Evolutionary conservation across 305 asterid genomes (phyloP).

Genomic region (Fraxinus angustifolia): DNA sequence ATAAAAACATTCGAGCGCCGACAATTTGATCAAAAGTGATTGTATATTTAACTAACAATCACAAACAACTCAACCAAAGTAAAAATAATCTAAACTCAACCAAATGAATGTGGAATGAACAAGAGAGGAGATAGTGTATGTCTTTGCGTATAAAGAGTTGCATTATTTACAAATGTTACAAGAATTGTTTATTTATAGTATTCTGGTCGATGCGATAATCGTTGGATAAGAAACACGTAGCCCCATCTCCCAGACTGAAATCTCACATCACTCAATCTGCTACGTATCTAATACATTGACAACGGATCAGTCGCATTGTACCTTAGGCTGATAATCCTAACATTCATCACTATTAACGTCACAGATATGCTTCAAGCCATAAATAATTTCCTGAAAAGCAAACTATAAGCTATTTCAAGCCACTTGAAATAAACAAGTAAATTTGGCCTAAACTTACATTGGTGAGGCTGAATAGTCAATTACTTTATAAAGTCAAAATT

Average conservation of each 20-base stretch:
- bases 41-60: not conserved
- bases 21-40: not conserved
- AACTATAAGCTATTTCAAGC: not conserved
- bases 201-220: not conserved
- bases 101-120: not conserved
- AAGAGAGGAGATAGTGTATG: not conserved
- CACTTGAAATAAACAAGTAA: not conserved
- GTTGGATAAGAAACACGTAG: not conserved
- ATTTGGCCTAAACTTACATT: not conserved
- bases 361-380: constrained; percentile 60
- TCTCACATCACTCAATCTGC: not conserved
- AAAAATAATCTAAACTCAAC: not conserved
- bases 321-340: too few relatives aligned
- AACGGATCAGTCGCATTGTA: not conserved
- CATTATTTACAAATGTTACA: not conserved
- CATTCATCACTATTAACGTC: constrained; percentile 9
- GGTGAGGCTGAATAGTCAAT: not conserved
- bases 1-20: not conserved
- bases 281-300: not conserved
- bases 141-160: not conserved
- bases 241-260: not conserved
- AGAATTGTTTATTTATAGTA: too few relatives aligned
- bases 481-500: not conserved
- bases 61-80: not conserved
- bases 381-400: not conserved